Conservation (phyloP, 352 stramenopile genomes). For the Phytopythium mirpurense region DNA sequence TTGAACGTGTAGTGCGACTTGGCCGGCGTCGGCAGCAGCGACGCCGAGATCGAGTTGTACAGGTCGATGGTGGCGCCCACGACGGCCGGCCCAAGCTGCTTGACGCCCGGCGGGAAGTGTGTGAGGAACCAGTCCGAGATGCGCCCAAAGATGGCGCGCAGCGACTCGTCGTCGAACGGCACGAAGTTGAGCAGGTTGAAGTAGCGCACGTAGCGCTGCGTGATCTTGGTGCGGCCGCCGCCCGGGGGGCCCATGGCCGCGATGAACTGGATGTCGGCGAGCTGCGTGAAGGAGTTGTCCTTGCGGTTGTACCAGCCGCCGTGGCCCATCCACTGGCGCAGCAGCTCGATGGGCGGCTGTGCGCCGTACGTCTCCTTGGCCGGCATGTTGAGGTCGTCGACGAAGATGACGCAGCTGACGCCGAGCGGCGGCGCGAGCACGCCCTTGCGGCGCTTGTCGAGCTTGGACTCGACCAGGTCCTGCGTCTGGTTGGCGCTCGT, state of each 20-base stretch:
- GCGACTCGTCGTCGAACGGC: conserved; percentile 84
- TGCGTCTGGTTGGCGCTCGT: conserved; percentile 93
- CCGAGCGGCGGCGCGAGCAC: conserved; percentile 88
- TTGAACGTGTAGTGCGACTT: conserved; percentile 96
- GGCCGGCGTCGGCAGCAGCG: conserved; percentile 88
- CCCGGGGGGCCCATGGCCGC: conserved; percentile 91
- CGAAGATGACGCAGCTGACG: conserved; percentile 90
- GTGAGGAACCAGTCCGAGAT: conserved; percentile 91
- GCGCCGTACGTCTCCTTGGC: conserved; percentile 92
- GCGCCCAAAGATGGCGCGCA: conserved; percentile 83
- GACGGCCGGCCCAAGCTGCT: conserved; percentile 56
- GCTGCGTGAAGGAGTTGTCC: conserved; percentile 89
- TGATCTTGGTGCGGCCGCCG: conserved; percentile 89
- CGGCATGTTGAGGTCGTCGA: conserved; percentile 95
- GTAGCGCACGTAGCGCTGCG: conserved; percentile 90
- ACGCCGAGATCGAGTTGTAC: conserved; percentile 89
- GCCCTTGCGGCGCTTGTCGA: conserved; percentile 92
- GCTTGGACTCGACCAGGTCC: conserved; percentile 92
- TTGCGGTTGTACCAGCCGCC: conserved; percentile 93
- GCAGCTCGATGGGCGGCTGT: conserved; percentile 90
- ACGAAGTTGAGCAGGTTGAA: conserved; percentile 94
- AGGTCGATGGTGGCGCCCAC: conserved; percentile 89
- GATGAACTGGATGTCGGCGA: conserved; percentile 93
- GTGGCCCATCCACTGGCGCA: conserved; percentile 93
- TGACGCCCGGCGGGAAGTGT: conserved; percentile 77